phyloP scores from a whole-genome alignment of 2,329 filamentous ascomycete genomes.

The Plectosphaerella plurivora region DNA sequence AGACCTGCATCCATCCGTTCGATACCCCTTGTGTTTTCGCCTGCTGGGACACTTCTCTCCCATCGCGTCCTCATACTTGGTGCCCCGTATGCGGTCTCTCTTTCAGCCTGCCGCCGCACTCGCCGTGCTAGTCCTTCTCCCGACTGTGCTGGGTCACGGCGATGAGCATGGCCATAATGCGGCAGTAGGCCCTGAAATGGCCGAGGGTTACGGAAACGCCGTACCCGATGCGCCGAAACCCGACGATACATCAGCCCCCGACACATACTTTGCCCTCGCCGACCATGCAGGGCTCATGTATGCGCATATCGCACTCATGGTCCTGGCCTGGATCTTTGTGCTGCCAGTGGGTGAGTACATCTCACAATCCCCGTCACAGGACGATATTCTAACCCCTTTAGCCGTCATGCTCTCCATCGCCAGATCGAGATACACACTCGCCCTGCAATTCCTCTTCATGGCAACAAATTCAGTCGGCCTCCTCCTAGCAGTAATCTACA shows the following conservation, averaged over 20 bases:
- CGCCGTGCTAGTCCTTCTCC: slow-evolving; percentile 2
- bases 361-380: not conserved
- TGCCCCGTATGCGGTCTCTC: too few species aligned
- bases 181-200: slow-evolving; percentile 8
- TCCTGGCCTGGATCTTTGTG: slow-evolving; percentile 66
- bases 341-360: slow-evolving; percentile 63
- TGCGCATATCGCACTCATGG: slow-evolving; percentile 67
- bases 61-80: too few species aligned
- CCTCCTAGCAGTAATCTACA: slow-evolving; percentile 66
- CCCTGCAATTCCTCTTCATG: slow-evolving; percentile 64
- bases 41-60: too few species aligned
- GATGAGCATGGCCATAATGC: slow-evolving; percentile 12
- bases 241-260: slow-evolving; percentile 25
- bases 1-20: too few species aligned
- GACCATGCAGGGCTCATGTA: slow-evolving; percentile 55
- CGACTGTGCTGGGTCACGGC: slow-evolving; percentile 6
- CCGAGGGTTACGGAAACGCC: slow-evolving; percentile 8
- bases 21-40: too few species aligned
- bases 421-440: slow-evolving; percentile 68
- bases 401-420: slow-evolving; percentile 84
- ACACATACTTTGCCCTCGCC: slow-evolving; percentile 56
- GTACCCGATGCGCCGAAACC: slow-evolving; percentile 3
- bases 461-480: slow-evolving; percentile 60
- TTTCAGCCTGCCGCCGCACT: not conserved
- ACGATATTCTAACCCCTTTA: slow-evolving; percentile 26